Conservation (phyloP, 2,329 filamentous ascomycete species). For the Clarireedia hainanense region DNA sequence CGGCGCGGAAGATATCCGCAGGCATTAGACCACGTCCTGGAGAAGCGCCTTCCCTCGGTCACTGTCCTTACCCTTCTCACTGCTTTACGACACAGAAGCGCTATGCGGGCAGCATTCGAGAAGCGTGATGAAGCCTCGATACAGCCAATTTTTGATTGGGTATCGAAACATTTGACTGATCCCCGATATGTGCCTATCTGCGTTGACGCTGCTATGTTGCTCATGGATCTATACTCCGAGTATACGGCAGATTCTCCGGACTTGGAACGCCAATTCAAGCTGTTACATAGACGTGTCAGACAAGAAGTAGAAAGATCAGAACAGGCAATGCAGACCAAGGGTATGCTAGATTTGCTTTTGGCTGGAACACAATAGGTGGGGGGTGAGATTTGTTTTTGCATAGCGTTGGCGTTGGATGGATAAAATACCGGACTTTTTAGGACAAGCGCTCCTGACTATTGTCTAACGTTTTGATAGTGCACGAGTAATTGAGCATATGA, state of each 20-base stretch:
- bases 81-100: slow-evolving; percentile 80
- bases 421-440: slow-evolving; percentile 8
- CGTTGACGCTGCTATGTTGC: slow-evolving; percentile 72
- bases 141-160: slow-evolving; percentile 76
- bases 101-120: slow-evolving; percentile 70
- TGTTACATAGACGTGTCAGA: slow-evolving; percentile 62
- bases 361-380: slow-evolving; percentile 33
- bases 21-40: slow-evolving; percentile 74
- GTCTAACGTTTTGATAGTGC: slow-evolving; percentile 3
- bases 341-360: slow-evolving; percentile 79
- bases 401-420: slow-evolving; percentile 34
- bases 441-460: slow-evolving; percentile 7
- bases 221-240: slow-evolving; percentile 82
- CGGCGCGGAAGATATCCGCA: slow-evolving; percentile 68
- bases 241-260: slow-evolving; percentile 66
- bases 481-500: slow-evolving; percentile 9
- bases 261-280: slow-evolving; percentile 62
- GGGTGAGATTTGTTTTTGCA: slow-evolving; percentile 25
- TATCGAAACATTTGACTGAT: slow-evolving; percentile 71
- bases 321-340: slow-evolving; percentile 70
- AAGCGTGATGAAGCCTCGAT: slow-evolving; percentile 75
- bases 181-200: slow-evolving; percentile 74
- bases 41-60: slow-evolving; percentile 48
- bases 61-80: slow-evolving; percentile 69
- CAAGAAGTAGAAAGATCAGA: slow-evolving; percentile 77